A percentile compares a stretch with the other conserved stretches of the same genome.
These are phyloP conservation scores for Acer negundo DNA, from an alignment of 345 rosid genomes.

Conservation along the genomic window DNA sequence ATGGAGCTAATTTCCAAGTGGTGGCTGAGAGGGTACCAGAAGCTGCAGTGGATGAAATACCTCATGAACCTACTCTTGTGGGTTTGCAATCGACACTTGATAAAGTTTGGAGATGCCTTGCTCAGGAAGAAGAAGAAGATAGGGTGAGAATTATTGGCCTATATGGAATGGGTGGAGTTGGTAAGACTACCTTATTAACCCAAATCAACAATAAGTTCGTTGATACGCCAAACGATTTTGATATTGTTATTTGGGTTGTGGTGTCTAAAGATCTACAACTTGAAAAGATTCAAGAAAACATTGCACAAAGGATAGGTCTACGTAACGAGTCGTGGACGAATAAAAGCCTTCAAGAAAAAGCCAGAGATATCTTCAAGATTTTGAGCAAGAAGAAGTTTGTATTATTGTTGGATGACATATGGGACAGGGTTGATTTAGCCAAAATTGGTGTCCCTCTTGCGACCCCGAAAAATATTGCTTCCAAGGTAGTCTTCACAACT, in stretches of 20 bases:
- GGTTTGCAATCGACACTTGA: slow-evolving; percentile 4
- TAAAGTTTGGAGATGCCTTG: slow-evolving; percentile 12
- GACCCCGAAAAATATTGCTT: neutral
- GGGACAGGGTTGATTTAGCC: slow-evolving; percentile 7
- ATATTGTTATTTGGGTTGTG: slow-evolving; percentile 14
- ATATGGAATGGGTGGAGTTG: slow-evolving; percentile 26
- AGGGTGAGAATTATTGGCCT: neutral
- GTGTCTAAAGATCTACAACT: slow-evolving; percentile 7
- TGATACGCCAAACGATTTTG: neutral
- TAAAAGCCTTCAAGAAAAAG: neutral
- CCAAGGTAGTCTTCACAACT: slow-evolving; percentile 12
- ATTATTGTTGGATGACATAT: slow-evolving; percentile 9
- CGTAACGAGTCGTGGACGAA: slow-evolving; percentile 4
- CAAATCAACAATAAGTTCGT: slow-evolving; percentile 14
- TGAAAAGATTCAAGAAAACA: slow-evolving; percentile 9
- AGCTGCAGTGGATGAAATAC: slow-evolving; percentile 2
- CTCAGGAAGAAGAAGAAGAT: neutral
- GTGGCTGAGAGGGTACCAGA: slow-evolving; percentile 4
- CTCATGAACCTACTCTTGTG: neutral
- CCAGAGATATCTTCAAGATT: neutral
- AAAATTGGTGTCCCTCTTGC: slow-evolving; percentile 13
- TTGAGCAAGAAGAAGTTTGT: slow-evolving; percentile 8
- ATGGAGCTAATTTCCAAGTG: neutral
- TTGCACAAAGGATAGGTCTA: neutral
- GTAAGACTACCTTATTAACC: slow-evolving; percentile 18